These are phyloP conservation scores for Blastobotrys indianensis DNA, from an alignment of 1,139 yeast genomes.

Conservation along the genomic window DNA sequence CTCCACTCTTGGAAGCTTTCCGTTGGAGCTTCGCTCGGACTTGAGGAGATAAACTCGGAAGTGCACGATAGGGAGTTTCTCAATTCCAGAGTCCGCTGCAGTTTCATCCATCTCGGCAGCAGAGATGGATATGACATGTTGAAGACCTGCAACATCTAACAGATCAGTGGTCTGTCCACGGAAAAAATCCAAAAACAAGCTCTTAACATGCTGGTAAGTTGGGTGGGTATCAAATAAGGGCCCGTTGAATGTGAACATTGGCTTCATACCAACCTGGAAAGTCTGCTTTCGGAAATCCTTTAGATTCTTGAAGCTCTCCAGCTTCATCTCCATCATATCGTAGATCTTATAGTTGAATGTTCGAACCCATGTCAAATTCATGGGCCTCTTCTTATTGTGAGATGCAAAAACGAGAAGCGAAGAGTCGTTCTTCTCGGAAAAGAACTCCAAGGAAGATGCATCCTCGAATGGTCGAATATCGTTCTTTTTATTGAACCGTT, in stretches of 20 bases:
- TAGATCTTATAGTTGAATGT: constrained; percentile 85
- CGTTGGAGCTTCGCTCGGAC: constrained; percentile 59
- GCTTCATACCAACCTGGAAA: constrained; percentile 84
- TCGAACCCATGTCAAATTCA: constrained; percentile 79
- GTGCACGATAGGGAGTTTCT: constrained; percentile 63
- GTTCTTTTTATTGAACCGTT: constrained; percentile 82
- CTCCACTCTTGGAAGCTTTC: constrained; percentile 89
- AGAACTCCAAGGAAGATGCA: constrained; percentile 76
- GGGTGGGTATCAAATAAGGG: constrained; percentile 89
- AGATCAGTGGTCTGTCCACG: constrained; percentile 75
- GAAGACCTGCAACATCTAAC: constrained; percentile 93
- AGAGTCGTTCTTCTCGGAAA: constrained; percentile 88
- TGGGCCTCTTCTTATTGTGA: constrained; percentile 87
- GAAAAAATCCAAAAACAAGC: constrained; percentile 85
- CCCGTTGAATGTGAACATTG: constrained; percentile 91
- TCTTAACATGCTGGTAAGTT: constrained; percentile 75
- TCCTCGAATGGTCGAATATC: constrained; percentile 93
- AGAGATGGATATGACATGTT: constrained; percentile 79
- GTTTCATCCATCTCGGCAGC: constrained; percentile 72
- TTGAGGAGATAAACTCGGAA: constrained; percentile 88
- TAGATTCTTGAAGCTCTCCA: constrained; percentile 63
- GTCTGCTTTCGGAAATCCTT: constrained; percentile 72
- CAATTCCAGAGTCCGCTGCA: constrained; percentile 29
- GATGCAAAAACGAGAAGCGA: constrained; percentile 80
- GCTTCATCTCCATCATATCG: constrained; percentile 88